Evolutionary conservation across 768 basidiomycete genomes (phyloP), one percentile per base, ranked within the genome.

Genomic region (Cyclocybe cylindracea): DNA sequence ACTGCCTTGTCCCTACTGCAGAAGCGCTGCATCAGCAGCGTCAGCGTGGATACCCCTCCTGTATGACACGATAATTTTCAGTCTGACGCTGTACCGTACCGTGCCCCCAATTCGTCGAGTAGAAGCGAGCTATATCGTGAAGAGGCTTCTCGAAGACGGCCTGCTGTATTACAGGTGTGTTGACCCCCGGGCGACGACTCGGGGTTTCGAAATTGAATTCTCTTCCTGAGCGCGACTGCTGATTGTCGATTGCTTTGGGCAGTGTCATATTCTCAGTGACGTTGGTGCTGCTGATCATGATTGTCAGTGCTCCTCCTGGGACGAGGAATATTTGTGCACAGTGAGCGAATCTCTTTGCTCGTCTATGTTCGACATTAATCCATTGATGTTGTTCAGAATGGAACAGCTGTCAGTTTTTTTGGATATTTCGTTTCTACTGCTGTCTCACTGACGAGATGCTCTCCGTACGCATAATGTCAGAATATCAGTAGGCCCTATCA

Each of bases 1-100:
- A 24, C 24, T 24, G 24, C 24, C 24, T 67, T 62, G 5, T n/a
- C 39, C 16, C 24, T 10, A 16, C 18, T 41, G 16, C 40, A 77
- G 74, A 61, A 73, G 71, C 39, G 55, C 44, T 33, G 51, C 67
- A 7, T 72, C 76, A 10, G 74, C 83, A 31, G 67, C 84, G 53
- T 78, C 76, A 2, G 78, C 78, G 1, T 80, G 78, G 78, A 58
- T 80, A 1, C 78, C 78, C 4, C 68, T 80, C 38, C 63, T 77
- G 14, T 80, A 78, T 50, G 76, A 80, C 50, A 78, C 75, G 1
- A 66, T 73, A 40, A 65, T 78, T 19, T 65, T 78, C 39, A 58
- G 52, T 4, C 59, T 79, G 13, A 78, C 76, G 0, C 57, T 79
- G 18, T 61, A 64, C 47, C 67, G 68, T 14, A 74, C 73, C 2